Evolutionary conservation across 768 basidiomycete species (phyloP), one percentile per base, ranked within the genome.

Genomic region (Agrocybe chaxingu): DNA sequence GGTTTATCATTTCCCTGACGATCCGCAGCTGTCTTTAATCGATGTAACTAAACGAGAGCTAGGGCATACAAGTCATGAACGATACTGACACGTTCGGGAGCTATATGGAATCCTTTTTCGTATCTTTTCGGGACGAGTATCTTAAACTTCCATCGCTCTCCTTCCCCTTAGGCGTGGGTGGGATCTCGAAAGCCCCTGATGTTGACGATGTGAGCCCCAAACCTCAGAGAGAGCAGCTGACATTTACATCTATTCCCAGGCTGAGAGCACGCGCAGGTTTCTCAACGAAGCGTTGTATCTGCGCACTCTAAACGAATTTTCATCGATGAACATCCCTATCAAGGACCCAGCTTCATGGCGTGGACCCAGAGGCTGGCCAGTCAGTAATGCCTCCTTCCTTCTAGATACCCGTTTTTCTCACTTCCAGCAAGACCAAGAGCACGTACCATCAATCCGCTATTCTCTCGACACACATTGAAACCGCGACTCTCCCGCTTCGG

Each of bases 41-140:
- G 12, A 33, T 39, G 16, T 43, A 9, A 16, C 18, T 45, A 41
- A 50, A 37, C 10, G 49, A 45, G 12, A 31, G 31, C 42, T 38
- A 91, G 86, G 89, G 89, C 4, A 53, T 89, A 10, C 88, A 92
- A 69, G 62, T 87, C 42, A 75, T 80, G 36, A 77, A 80, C 52
- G 86, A 89, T 56, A 78, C 76, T 29, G 60, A 73, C 0, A 74
- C 69, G 0, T 91, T 90, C 54, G 89, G 87, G 2, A 76, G 80
- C 7, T 89, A 91, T 61, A 76, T 77, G 7, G 53, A 75, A 45
- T 71, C 80, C 2, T 74, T 92, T 42, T 66, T 91, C 37, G 71
- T 75, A 4, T 63, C 76, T 4, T 76, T 88, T 54, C 78, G 81
- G 12, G 89, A 91, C 55, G 87, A 92, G 55, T 78, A 81, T 56